Percentiles rank a stretch among this genome's conserved stretches.
phyloP scores from a whole-genome alignment of 192 early-diverging fungal genomes.

The Coemansia sp. region DNA sequence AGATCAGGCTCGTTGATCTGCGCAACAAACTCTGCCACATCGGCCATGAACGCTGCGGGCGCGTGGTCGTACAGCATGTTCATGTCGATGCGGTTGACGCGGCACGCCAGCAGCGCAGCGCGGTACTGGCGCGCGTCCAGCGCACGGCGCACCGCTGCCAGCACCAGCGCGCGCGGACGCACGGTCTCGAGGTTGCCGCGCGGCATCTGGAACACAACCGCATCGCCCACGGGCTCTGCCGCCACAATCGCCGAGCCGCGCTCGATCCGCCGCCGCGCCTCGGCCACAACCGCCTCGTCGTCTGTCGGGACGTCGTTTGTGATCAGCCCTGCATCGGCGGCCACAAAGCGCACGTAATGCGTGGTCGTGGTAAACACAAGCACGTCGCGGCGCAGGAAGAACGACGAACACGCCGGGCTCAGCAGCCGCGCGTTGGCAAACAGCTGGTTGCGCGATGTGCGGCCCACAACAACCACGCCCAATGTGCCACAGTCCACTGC shows the following conservation, averaged over 20 bases:
- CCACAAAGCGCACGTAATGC: constrained; percentile 76
- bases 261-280: constrained; percentile 74
- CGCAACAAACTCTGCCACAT: constrained; percentile 68
- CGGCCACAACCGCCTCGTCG: constrained; percentile 11
- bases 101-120: constrained; percentile 77
- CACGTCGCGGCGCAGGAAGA: constrained; percentile 76
- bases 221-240: constrained; percentile 66
- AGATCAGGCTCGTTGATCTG: constrained; percentile 80
- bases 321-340: constrained; percentile 33
- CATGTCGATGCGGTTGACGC: constrained; percentile 90
- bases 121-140: constrained; percentile 68
- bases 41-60: constrained; percentile 63
- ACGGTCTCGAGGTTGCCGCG: constrained; percentile 96
- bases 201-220: constrained; percentile 77
- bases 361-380: constrained; percentile 83
- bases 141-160: constrained; percentile 64
- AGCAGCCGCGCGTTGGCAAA: constrained; percentile 71
- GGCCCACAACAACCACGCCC: constrained; percentile 59
- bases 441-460: constrained; percentile 79
- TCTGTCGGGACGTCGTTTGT: constrained; percentile 6
- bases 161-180: constrained; percentile 83
- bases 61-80: constrained; percentile 87
- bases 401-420: constrained; percentile 80
- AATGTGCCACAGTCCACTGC: constrained; percentile 1
- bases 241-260: constrained; percentile 85